Base-by-base conservation (phyloP, 2,329 filamentous ascomycete species). In the Beauveria scarabaeidicola region DNA sequence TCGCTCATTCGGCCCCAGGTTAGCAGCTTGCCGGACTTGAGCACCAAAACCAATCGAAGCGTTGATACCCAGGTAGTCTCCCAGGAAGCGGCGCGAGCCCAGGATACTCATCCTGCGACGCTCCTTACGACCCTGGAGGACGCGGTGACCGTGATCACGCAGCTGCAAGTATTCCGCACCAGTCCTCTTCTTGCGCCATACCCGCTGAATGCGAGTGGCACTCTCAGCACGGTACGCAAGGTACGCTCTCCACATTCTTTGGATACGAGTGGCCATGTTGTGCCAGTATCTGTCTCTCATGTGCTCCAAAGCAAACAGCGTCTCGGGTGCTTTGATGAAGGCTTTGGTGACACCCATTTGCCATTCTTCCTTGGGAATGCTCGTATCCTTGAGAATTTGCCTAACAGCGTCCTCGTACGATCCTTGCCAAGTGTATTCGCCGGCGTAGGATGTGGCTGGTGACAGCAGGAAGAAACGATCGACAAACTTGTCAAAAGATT, bases 211-310 rank as follows among this genome's bases (percentile, higher is more conserved):
- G 38, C 94, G 85, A 15, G 88, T 96, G 7, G 94, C 94, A 61
- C 90, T 94, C 74, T 99, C 94, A 27, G 86, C 88, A 48, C 94
- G 85, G 74, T 97, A 97, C 5, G 93, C 87, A 44, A 97, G 81
- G 69, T 97, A 97, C 56, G 95, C 96, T 67, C 94, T 85, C 94
- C 94, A 99, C 69, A 96, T 94, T 66, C 94, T 85, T 76, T 99
- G 94, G 61, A 99, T 97, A 61, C 94, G 86, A 62, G 93, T 96
- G 3, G 94, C 94, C 94, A 99, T 97, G 75, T 97, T 99, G 74
- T 97, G 93, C 93, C 93, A 97, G 75, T 97, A 99, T 60, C 90
- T 83, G 71, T 99, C 94, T 70, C 94, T 85, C 93, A 99, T 97
- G 61, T 95, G 92, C 74, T 99, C 94, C 11, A 99, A 79, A 2